Evolutionary conservation across 208 protist species (phyloP), one percentile per base, ranked within the genome.

Genomic region (Leishmania lainsoni): DNA sequence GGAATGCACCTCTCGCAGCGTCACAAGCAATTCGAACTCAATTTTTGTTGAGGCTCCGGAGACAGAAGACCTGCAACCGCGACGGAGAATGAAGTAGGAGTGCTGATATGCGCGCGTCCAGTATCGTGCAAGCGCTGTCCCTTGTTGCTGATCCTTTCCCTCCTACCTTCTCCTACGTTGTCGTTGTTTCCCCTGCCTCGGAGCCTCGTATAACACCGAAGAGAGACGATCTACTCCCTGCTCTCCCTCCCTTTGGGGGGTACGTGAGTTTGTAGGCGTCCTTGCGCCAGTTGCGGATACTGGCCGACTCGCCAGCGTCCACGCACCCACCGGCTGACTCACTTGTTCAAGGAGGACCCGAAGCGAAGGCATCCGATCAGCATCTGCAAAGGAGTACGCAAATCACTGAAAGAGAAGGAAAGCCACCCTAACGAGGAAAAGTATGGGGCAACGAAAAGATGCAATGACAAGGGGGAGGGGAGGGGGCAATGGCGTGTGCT

Each of bases 1-100:
- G 32, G 52, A 77, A 6, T 49, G 56, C 35, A 68, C 32, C 29
- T 1, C 52, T 22, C 52, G 17, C 14, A 56, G n/a, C 74, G 35
- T 29, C 20, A 52, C 80, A 39, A 39, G n/a, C 10, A n/a, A 20
- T 0, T 10, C 32, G 5, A 29, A 75, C 6, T 20, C 76, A 42
- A 71, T 3, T 26, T 22, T 20, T 32, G 32, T 61, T 49, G 69
- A 35, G 4, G 42, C 5, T 10, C 14, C 29, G 10, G 61, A 68
- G 26, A 49, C 54, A 52, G 70, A 76, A 45, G 70, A 68, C 6
- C 2, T 56, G 16, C 26, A 51, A 17, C 56, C 58, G 17, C 75
- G 76, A 26, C 81, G 45, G 48, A 54, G 70, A 39, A 59, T 6
- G n/a, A 76, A 80, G 17, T 84, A 76, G 17, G 48, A 29, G 70